phyloP scores from a whole-genome alignment of 441 rosid species.

The Capsella rubella region DNA sequence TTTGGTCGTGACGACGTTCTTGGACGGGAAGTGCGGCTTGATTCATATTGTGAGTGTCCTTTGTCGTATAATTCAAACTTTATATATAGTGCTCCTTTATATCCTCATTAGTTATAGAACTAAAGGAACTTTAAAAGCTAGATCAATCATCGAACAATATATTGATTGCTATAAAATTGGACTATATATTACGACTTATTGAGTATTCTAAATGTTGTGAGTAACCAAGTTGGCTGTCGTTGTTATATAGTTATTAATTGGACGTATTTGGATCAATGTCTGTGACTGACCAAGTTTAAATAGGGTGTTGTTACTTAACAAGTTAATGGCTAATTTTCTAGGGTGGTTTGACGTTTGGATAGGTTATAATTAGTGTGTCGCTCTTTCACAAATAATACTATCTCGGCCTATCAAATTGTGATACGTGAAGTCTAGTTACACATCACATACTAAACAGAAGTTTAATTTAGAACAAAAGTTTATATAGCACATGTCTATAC shows the following conservation, averaged over 20 bases:
- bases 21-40: conserved; percentile 37
- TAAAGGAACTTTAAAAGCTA: conserved; percentile 33
- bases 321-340: too few species aligned
- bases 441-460: not conserved
- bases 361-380: not conserved
- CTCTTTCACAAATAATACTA: not conserved
- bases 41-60: conserved; percentile 22
- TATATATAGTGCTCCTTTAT: conserved; percentile 27
- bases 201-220: not conserved
- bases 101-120: not conserved
- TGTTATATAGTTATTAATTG: not conserved
- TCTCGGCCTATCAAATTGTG: not conserved
- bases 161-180: not conserved
- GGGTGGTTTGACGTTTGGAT: not conserved
- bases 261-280: not conserved
- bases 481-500: not conserved
- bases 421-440: not conserved
- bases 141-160: conserved; percentile 29
- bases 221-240: not conserved
- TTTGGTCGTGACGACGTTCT: conserved; percentile 30
- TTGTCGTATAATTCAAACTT: conserved; percentile 7
- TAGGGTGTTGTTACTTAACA: not conserved
- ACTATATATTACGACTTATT: not conserved
- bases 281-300: not conserved
- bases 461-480: not conserved